Percentiles rank a stretch among this genome's conserved stretches.
Evolutionary conservation across 1,284 basidiomycete species (phyloP).

Genomic region (Ustilago bromivora): DNA sequence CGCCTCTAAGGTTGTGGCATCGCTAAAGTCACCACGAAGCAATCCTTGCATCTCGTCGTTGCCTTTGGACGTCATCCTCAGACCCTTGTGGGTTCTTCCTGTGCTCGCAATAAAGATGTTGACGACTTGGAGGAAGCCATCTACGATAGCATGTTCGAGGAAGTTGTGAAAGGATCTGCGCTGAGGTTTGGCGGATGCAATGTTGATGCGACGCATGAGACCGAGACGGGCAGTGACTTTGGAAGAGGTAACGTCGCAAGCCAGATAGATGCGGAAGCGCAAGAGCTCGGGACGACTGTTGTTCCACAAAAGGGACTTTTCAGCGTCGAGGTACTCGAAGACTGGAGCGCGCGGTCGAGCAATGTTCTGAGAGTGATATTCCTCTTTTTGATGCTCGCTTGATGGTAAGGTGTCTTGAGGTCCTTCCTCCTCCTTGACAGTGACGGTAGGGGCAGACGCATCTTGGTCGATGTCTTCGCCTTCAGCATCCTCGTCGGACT

Average conservation of each 20-base stretch:
- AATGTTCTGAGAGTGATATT: not conserved
- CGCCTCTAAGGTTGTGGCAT: slow-evolving; percentile 22
- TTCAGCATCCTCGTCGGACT: slow-evolving; percentile 13
- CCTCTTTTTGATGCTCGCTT: not conserved
- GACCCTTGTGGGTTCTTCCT: slow-evolving; percentile 20
- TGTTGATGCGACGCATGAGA: slow-evolving; percentile 31
- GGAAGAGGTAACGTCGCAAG: slow-evolving; percentile 32
- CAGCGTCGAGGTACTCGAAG: slow-evolving; percentile 41
- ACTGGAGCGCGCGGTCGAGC: slow-evolving; percentile 10
- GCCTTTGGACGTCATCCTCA: slow-evolving; percentile 43
- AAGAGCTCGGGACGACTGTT: slow-evolving; percentile 55
- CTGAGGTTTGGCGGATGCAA: slow-evolving; percentile 1
- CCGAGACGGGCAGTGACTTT: slow-evolving; percentile 27
- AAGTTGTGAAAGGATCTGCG: slow-evolving; percentile 20
- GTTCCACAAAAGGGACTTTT: slow-evolving; percentile 48
- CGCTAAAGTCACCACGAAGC: slow-evolving; percentile 23
- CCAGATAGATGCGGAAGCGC: slow-evolving; percentile 43
- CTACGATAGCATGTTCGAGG: slow-evolving; percentile 40
- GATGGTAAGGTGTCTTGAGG: slow-evolving; percentile 4
- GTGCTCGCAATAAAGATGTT: slow-evolving; percentile 20
- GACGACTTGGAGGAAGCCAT: slow-evolving; percentile 47
- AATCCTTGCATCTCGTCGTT: slow-evolving; percentile 36
- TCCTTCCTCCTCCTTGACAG: slow-evolving; percentile 26
- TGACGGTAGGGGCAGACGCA: slow-evolving; percentile 30
- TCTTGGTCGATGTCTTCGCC: slow-evolving; percentile 12